phyloP scores from a whole-genome alignment of 176 grass and related monocot species.

The Oryza glaberrima region DNA sequence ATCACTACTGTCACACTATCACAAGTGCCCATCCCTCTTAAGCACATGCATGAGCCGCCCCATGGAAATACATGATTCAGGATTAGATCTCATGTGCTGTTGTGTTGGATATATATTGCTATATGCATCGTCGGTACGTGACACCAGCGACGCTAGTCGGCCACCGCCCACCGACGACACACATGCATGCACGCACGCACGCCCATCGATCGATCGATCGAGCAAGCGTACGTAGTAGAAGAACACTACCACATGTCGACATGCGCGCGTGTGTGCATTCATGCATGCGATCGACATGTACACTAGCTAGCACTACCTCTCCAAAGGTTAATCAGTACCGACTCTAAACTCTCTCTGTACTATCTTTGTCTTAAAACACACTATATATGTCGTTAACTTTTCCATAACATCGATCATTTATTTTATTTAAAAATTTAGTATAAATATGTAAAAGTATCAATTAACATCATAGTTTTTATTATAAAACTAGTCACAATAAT shows the following conservation, averaged over 20 bases:
- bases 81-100: slow-evolving; percentile 44
- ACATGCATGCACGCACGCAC: neutral
- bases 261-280: neutral
- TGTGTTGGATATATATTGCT: neutral
- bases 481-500: too few relatives aligned
- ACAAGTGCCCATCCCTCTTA: neutral
- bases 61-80: neutral
- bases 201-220: too few relatives aligned
- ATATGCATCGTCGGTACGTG: neutral
- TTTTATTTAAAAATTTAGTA: too few relatives aligned
- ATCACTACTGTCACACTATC: neutral
- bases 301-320: too few relatives aligned
- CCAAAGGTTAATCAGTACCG: too few relatives aligned
- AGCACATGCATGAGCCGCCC: neutral
- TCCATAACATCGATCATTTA: too few relatives aligned
- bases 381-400: too few relatives aligned
- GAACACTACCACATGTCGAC: neutral
- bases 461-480: too few relatives aligned
- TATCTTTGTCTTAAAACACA: too few relatives aligned
- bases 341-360: too few relatives aligned
- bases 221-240: neutral
- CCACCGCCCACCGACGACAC: neutral
- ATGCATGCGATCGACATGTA: too few relatives aligned
- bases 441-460: too few relatives aligned
- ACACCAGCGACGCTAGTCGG: neutral